A percentile compares a stretch with the other conserved stretches of the same genome.
Conservation (phyloP, 306 rosid species). For the Vigna unguiculata region DNA sequence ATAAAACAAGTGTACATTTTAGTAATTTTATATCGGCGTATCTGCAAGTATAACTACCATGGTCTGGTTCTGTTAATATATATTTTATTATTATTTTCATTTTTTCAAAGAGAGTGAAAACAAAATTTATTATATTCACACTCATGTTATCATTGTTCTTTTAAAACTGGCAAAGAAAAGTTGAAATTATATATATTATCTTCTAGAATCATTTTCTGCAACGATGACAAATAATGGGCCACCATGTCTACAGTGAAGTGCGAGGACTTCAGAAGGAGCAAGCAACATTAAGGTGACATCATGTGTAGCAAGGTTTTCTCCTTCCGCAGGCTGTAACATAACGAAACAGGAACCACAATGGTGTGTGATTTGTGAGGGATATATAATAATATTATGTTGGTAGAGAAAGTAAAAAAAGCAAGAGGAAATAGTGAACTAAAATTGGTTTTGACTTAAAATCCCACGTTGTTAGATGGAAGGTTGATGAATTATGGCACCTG, state of each 20-base stretch:
- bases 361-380: constrained; percentile 28
- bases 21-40: no score
- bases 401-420: constrained; percentile 31
- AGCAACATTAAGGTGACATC: constrained; percentile 47
- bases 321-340: constrained; percentile 34
- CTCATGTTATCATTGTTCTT: background rate
- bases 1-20: no score
- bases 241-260: constrained; percentile 14
- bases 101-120: background rate
- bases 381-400: constrained; percentile 39
- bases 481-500: constrained; percentile 72
- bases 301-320: constrained; percentile 34
- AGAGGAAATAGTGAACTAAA: constrained; percentile 34
- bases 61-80: no score
- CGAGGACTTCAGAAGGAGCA: constrained; percentile 31
- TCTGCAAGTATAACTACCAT: no score
- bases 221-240: constrained; percentile 18
- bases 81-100: no score
- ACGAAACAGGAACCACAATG: constrained; percentile 38
- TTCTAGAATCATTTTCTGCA: constrained; percentile 25
- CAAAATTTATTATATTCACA: background rate
- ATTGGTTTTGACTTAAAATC: constrained; percentile 46
- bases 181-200: background rate
- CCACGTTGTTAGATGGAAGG: constrained; percentile 69
- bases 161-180: background rate